Conservation (phyloP, 805 yeast genomes). For the Wickerhamomyces bisporus region DNA sequence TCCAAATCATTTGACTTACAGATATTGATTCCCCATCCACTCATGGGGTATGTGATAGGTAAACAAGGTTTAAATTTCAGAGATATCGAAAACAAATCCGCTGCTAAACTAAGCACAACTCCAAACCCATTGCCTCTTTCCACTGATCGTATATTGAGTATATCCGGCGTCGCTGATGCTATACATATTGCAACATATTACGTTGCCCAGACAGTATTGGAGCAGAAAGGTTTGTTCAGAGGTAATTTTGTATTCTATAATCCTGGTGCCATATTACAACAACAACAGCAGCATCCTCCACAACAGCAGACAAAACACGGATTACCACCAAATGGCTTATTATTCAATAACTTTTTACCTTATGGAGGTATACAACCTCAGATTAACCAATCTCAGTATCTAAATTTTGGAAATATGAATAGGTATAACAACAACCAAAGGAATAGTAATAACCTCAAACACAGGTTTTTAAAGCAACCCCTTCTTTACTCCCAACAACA, state of each 20-base stretch:
- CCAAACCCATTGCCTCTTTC: slow-evolving; percentile 68
- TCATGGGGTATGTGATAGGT: slow-evolving; percentile 80
- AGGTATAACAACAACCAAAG: neutral
- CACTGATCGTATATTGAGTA: slow-evolving; percentile 67
- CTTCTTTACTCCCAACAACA: too few relatives aligned
- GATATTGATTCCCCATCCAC: slow-evolving; percentile 67
- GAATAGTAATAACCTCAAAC: neutral
- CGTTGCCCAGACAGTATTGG: slow-evolving; percentile 61
- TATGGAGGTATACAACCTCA: neutral
- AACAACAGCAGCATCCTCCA: slow-evolving; percentile 1
- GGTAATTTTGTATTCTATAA: slow-evolving; percentile 54
- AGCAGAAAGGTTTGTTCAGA: slow-evolving; percentile 47
- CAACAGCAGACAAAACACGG: neutral
- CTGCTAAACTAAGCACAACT: slow-evolving; percentile 71
- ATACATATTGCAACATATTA: slow-evolving; percentile 79
- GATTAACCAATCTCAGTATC: neutral
- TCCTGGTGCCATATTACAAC: slow-evolving; percentile 31
- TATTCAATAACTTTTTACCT: neutral
- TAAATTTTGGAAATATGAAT: neutral
- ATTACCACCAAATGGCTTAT: slow-evolving; percentile 1
- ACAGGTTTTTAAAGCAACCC: neutral
- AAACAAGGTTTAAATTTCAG: slow-evolving; percentile 67
- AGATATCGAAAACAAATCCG: slow-evolving; percentile 78
- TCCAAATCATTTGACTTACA: slow-evolving; percentile 53
- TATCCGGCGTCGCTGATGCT: slow-evolving; percentile 81